Conservation (phyloP, 495 filamentous ascomycete genomes). For the Podospora bellae-mahoneyi region DNA sequence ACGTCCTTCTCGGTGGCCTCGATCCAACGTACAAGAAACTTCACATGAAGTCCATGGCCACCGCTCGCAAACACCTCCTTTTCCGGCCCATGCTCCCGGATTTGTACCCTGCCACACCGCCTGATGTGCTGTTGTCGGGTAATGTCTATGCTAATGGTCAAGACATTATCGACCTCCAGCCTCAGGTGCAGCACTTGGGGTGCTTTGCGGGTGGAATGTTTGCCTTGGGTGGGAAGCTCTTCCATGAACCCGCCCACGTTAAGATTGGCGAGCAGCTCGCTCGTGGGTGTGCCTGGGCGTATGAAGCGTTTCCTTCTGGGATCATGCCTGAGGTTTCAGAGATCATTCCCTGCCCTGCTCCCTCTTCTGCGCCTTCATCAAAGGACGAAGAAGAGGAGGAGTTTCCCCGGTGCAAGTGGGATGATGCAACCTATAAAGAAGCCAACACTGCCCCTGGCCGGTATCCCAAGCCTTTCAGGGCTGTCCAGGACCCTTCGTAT, state of each 20-base stretch:
- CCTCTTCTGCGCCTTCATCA: background rate
- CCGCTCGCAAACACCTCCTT: slow-evolving; percentile 62
- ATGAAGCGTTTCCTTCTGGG: slow-evolving; percentile 69
- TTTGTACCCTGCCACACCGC: slow-evolving; percentile 27
- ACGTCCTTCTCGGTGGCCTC: slow-evolving; percentile 42
- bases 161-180: slow-evolving; percentile 26
- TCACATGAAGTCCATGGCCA: slow-evolving; percentile 56
- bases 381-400: slow-evolving; percentile 5
- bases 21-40: slow-evolving; percentile 41
- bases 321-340: slow-evolving; percentile 82
- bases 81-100: slow-evolving; percentile 64
- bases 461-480: slow-evolving; percentile 57
- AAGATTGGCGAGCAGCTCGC: slow-evolving; percentile 77
- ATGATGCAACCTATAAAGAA: slow-evolving; percentile 29
- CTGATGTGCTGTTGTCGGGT: slow-evolving; percentile 67
- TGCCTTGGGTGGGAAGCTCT: slow-evolving; percentile 75
- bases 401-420: slow-evolving; percentile 24
- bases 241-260: slow-evolving; percentile 65
- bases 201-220: slow-evolving; percentile 95
- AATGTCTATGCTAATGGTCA: slow-evolving; percentile 29
- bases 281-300: slow-evolving; percentile 92
- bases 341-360: slow-evolving; percentile 39
- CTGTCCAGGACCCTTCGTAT: slow-evolving; percentile 36
- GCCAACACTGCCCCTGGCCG: slow-evolving; percentile 32
- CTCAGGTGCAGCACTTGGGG: slow-evolving; percentile 47